Evolutionary conservation across 371 early-diverging fungal species (phyloP).

Genomic region (Apophysomyces elegans): DNA sequence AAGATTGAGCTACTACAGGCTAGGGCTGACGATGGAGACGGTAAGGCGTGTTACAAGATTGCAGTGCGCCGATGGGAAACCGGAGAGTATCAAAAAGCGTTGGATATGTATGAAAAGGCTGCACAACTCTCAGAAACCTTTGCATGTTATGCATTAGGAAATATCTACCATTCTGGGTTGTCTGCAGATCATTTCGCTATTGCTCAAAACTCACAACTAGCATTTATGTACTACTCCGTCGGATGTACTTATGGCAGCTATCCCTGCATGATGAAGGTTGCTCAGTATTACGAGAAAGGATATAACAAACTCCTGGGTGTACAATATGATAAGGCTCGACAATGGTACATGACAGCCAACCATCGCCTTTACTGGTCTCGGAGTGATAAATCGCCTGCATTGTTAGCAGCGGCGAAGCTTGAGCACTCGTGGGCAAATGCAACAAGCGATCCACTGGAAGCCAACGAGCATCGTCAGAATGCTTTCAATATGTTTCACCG

Average conservation of each 20-base stretch:
- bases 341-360: not conserved
- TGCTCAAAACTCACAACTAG: conserved; percentile 17
- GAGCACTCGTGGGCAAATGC: conserved; percentile 16
- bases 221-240: conserved; percentile 12
- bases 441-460: not conserved
- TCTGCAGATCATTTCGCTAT: not conserved
- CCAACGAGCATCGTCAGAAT: conserved; percentile 9
- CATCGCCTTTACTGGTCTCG: no score
- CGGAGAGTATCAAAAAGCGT: not conserved
- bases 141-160: not conserved
- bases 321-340: conserved; percentile 10
- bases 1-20: no score
- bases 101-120: not conserved
- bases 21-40: no score
- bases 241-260: not conserved
- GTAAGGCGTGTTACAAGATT: not conserved
- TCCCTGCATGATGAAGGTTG: conserved; percentile 1
- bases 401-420: conserved; percentile 21
- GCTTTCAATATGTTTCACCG: conserved; percentile 18
- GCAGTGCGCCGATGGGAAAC: not conserved
- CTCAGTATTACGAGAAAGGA: conserved; percentile 14
- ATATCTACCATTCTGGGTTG: not conserved
- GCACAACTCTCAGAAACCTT: not conserved
- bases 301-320: not conserved
- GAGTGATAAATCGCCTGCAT: not conserved